A percentile compares a stretch with the other conserved stretches of the same genome.
Evolutionary conservation across 2,329 filamentous ascomycete genomes (phyloP).

Genomic region (Triangularia setosa): DNA sequence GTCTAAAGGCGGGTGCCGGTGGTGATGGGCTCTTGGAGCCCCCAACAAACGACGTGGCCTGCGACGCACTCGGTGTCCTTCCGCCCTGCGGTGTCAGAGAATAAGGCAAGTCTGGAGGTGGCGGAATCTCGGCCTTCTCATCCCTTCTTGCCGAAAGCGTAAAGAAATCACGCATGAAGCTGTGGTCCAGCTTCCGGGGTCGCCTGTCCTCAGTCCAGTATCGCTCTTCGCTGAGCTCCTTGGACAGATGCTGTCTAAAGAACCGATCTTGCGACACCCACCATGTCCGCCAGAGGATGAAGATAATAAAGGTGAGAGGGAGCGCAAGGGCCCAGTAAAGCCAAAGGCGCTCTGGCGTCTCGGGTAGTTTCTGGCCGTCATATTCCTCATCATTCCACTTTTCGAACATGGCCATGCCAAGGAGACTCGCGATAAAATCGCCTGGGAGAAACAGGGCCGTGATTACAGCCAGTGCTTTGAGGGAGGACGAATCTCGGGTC

Average conservation of each 20-base stretch:
- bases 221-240: constrained; percentile 45
- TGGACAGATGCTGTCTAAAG: constrained; percentile 42
- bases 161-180: constrained; percentile 43
- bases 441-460: constrained; percentile 46
- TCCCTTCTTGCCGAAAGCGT: constrained; percentile 36
- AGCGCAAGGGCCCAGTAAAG: constrained; percentile 44
- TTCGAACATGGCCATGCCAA: constrained; percentile 47
- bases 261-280: constrained; percentile 46
- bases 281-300: constrained; percentile 43
- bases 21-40: background rate
- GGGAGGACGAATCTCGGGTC: constrained; percentile 42
- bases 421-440: constrained; percentile 44
- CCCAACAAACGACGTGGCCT: background rate
- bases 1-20: background rate
- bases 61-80: background rate
- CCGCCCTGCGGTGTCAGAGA: background rate
- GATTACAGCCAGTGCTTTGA: constrained; percentile 46
- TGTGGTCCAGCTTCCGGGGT: constrained; percentile 40
- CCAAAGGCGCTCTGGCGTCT: constrained; percentile 42
- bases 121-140: background rate
- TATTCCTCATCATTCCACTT: constrained; percentile 34
- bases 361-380: constrained; percentile 26
- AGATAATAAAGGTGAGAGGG: constrained; percentile 41
- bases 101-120: background rate
- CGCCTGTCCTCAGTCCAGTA: constrained; percentile 45